Base-by-base conservation (phyloP, 1,139 yeast genomes). In the Nadsonia commutata region DNA sequence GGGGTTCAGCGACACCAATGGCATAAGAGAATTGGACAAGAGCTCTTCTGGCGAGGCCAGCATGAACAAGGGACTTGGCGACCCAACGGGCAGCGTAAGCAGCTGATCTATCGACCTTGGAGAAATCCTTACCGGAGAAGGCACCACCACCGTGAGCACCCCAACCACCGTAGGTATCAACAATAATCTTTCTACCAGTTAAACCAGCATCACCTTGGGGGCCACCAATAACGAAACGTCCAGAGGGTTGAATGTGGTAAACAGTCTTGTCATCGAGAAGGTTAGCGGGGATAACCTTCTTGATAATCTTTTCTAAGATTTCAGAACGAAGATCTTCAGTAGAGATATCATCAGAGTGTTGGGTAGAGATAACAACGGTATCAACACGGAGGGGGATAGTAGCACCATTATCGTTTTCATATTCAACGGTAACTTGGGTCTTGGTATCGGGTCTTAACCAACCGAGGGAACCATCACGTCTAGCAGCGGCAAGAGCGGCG, bases 91-190 rank as follows among this genome's bases (percentile, higher is more conserved):
- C 98, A 62, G 98, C 97, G 66, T 90, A 90, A 55, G 98, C 98
- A 64, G 98, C 99, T 55, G 98, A 90, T 76, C 99, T 85, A 71
- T 90, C 99, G 63, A 90, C 99, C 78, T 90, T 90, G 66, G 97
- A 85, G 83, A 85, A 90, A 71, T 90, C 99, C 77, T 90, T 90
- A 71, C 99, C 99, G 51, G 95, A 83, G 86, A 93, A 90, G 54
- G 98, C 98, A 78, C 99, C 99, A 76, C 99, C 99, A 72, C 99
- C 99, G 76, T 90, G 98, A 60, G 98, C 97, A 71, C 98, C 96
- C 94, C 98, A 93, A 60, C 99, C 99, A 74, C 99, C 99, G 72
- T 90, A 90, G 53, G 98, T 94, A 71, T 90, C 99, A 64, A 90
- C 99, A 63, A 90, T 90, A 67, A 90, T 90, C 77, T 90, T 90